Conservation (phyloP, 176 grass and related monocot genomes). For the Zizania latifolia region DNA sequence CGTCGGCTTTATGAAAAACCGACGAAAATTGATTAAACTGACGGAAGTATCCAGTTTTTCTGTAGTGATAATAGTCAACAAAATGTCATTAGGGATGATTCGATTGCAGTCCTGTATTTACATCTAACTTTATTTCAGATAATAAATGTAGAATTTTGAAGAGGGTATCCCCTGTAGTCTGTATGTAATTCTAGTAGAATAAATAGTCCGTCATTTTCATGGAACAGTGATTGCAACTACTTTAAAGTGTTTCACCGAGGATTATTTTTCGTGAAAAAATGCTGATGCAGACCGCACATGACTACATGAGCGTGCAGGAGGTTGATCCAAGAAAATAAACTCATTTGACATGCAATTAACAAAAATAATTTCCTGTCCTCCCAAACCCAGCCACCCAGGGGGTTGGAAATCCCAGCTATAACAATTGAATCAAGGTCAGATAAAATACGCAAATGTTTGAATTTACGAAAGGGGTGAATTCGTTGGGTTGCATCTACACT, state of each 20-base stretch:
- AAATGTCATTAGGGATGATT: background rate
- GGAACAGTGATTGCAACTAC: slow-evolving; percentile 45
- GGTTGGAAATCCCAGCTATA: background rate
- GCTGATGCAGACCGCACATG: background rate
- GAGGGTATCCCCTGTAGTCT: slow-evolving; percentile 36
- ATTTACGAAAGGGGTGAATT: background rate
- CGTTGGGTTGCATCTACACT: background rate
- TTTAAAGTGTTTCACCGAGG: slow-evolving; percentile 36
- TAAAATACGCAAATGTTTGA: background rate
- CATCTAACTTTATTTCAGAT: background rate
- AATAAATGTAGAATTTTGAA: background rate
- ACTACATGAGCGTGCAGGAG: background rate
- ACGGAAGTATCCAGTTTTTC: too few species aligned
- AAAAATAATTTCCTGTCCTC: background rate
- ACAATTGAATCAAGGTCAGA: background rate
- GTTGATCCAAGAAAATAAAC: background rate
- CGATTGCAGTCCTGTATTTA: background rate
- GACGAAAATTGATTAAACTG: too few species aligned
- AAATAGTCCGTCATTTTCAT: slow-evolving; percentile 26
- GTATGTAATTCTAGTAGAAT: slow-evolving; percentile 33
- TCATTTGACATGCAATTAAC: background rate
- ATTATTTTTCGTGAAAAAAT: background rate
- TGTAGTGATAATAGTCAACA: slow-evolving; percentile 1
- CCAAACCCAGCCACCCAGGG: too few species aligned
- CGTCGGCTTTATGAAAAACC: too few species aligned